These are phyloP conservation scores for Saccharomycopsis hybrid DNA, from an alignment of 1,139 yeast genomes.

Conservation along the genomic window DNA sequence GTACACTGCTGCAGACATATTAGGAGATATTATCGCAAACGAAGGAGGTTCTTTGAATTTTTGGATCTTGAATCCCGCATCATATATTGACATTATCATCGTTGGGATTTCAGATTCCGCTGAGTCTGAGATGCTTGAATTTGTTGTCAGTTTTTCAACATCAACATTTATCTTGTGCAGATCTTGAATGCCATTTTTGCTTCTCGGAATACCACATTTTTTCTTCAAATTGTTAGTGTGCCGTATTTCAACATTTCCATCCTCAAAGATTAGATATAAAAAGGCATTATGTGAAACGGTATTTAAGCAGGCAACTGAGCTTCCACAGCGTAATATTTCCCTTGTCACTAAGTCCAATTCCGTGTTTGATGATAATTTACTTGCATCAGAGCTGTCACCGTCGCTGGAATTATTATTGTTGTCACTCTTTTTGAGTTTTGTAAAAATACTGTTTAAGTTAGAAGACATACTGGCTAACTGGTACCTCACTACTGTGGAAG, in stretches of 20 bases:
- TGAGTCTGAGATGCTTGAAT: too few relatives aligned
- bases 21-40: conserved; percentile 18
- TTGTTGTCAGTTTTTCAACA: too few relatives aligned
- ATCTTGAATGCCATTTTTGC: conserved; percentile 2
- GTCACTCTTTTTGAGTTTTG: neutral
- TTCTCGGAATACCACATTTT: conserved; percentile 2
- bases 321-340: too few relatives aligned
- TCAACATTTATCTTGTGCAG: too few relatives aligned
- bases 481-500: conserved; percentile 36
- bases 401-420: neutral
- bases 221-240: conserved; percentile 33
- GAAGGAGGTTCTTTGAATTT: neutral
- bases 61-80: conserved; percentile 14
- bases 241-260: conserved; percentile 40
- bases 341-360: neutral
- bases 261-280: conserved; percentile 31
- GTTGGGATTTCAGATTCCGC: conserved; percentile 1
- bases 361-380: neutral
- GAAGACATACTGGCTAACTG: conserved; percentile 27
- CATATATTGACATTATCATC: conserved; percentile 9
- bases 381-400: neutral
- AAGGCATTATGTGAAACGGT: conserved; percentile 28
- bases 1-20: conserved; percentile 16
- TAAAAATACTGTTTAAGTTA: neutral
- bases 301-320: too few relatives aligned